Conservation (phyloP, 2,329 filamentous ascomycete genomes). For the Aspergillus eucalypticola region DNA sequence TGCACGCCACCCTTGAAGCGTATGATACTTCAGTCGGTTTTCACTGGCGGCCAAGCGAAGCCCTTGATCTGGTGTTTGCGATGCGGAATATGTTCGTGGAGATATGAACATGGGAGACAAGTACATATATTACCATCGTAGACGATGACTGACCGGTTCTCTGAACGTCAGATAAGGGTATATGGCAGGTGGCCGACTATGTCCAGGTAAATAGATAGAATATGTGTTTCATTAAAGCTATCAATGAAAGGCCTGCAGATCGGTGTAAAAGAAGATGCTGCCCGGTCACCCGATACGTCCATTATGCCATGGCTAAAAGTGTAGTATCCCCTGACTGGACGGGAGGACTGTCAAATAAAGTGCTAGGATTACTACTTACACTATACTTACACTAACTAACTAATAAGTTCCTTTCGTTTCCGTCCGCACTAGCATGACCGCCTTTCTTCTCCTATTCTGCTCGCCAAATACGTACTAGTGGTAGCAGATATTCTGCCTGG, state of each 20-base stretch:
- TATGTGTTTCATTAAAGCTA: background rate
- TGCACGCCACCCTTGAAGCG: slow-evolving; percentile 39
- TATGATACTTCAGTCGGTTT: slow-evolving; percentile 30
- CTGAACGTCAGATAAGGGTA: background rate
- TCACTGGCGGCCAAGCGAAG: slow-evolving; percentile 22
- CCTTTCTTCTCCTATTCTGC: background rate
- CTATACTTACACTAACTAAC: too few relatives aligned
- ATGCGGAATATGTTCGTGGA: slow-evolving; percentile 44
- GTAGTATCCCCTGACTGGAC: background rate
- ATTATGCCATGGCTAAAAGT: background rate
- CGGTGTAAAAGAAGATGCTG: background rate
- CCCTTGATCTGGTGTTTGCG: slow-evolving; percentile 40
- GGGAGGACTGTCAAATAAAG: background rate
- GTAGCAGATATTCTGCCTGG: too few relatives aligned
- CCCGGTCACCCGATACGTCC: background rate
- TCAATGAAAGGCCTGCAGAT: background rate
- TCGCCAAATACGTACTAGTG: too few relatives aligned
- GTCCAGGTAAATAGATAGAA: background rate
- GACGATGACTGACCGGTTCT: background rate
- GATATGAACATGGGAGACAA: slow-evolving; percentile 44
- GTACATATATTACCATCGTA: slow-evolving; percentile 25
- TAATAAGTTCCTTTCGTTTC: too few relatives aligned
- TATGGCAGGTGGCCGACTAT: background rate
- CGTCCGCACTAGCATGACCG: background rate
- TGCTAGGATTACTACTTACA: too few relatives aligned